Percentiles rank a stretch among this genome's conserved stretches.
Evolutionary conservation across 192 early-diverging fungal species (phyloP).

Genomic region (Phycomyces nitens): DNA sequence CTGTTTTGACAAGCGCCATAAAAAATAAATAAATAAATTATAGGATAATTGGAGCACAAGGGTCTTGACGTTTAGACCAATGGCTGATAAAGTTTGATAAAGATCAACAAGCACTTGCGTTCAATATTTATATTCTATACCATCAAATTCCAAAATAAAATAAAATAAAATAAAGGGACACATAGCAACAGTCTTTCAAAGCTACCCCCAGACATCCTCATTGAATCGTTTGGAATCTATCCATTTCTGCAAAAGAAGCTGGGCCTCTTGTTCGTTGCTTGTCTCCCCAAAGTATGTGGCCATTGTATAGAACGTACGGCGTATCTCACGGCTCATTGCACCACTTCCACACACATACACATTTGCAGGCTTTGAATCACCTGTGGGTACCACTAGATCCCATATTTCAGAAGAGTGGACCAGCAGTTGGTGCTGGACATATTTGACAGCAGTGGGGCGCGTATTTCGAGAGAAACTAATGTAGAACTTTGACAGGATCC

Average conservation of each 20-base stretch:
- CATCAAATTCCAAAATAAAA: background rate
- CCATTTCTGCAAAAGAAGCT: background rate
- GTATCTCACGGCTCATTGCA: slow-evolving; percentile 29
- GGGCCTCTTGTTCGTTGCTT: slow-evolving; percentile 18
- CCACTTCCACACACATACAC: slow-evolving; percentile 31
- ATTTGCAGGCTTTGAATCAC: background rate
- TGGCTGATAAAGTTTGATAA: too few species aligned
- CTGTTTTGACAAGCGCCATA: too few species aligned
- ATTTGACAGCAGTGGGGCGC: slow-evolving; percentile 45
- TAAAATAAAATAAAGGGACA: background rate
- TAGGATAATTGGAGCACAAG: too few species aligned
- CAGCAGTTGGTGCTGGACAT: slow-evolving; percentile 34
- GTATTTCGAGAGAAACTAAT: slow-evolving; percentile 64
- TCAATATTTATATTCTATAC: too few species aligned
- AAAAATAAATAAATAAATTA: too few species aligned
- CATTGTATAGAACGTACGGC: slow-evolving; percentile 24
- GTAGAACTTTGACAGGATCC: slow-evolving; percentile 55
- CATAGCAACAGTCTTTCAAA: too few species aligned
- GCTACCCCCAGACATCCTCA: slow-evolving; percentile 36
- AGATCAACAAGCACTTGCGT: too few species aligned
- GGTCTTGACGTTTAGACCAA: too few species aligned
- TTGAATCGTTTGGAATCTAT: slow-evolving; percentile 19
- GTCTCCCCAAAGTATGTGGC: slow-evolving; percentile 26
- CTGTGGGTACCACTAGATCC: slow-evolving; percentile 7
- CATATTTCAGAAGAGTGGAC: slow-evolving; percentile 26